These are phyloP conservation scores for Hamamelis virginiana DNA, from an alignment of 164 flowering plant genomes.

Conservation along the genomic window DNA sequence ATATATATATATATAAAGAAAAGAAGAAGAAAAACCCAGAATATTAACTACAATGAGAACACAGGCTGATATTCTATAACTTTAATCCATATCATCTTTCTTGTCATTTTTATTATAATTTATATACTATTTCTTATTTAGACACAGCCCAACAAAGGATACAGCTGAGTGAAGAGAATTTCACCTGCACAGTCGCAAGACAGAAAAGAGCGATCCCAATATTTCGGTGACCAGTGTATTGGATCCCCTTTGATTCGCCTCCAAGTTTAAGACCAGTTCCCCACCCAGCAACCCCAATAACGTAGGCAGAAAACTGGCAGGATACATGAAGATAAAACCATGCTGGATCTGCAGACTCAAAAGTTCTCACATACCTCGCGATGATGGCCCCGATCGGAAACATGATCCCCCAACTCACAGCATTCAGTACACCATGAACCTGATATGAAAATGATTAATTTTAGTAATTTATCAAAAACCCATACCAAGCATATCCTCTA, in stretches of 20 bases:
- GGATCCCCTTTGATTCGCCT: constrained; percentile 49
- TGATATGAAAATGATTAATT: constrained; percentile 20
- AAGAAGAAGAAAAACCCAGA: no score
- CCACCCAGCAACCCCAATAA: constrained; percentile 85
- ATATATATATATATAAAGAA: no score
- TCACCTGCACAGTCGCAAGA: constrained; percentile 80
- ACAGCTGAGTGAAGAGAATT: neutral
- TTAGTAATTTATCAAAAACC: neutral
- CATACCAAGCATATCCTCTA: neutral
- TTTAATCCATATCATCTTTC: no score
- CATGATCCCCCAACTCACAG: constrained; percentile 80
- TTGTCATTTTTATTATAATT: no score
- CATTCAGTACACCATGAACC: constrained; percentile 86
- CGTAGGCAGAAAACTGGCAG: constrained; percentile 69
- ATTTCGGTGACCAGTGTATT: constrained; percentile 46
- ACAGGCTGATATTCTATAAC: no score
- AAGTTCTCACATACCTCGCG: constrained; percentile 61
- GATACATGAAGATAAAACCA: constrained; percentile 80
- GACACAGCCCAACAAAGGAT: no score
- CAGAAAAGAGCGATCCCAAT: constrained; percentile 74
- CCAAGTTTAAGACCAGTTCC: constrained; percentile 81
- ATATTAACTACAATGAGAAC: no score
- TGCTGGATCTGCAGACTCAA: constrained; percentile 66
- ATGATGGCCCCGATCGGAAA: constrained; percentile 64
- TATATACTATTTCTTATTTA: no score